Conservation (phyloP, 345 rosid species). For the Hibiscus mutabilis region DNA sequence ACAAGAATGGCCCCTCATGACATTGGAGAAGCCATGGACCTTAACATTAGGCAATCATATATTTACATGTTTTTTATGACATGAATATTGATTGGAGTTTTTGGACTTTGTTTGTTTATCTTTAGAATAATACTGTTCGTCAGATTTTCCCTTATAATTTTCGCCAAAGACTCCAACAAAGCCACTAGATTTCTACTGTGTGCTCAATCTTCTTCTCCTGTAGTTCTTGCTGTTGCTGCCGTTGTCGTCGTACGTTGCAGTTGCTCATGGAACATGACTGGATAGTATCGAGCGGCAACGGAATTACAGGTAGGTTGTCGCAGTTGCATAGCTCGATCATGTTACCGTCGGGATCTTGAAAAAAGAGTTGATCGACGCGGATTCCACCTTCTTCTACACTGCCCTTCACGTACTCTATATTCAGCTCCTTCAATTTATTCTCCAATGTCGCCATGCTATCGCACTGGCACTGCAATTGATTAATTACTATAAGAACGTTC, state of each 20-base stretch:
- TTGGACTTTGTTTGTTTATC: background rate
- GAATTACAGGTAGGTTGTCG: conserved; percentile 42
- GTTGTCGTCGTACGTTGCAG: conserved; percentile 12
- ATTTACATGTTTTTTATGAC: background rate
- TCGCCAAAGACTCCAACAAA: no score
- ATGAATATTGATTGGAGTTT: background rate
- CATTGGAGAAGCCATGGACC: background rate
- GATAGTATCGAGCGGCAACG: conserved; percentile 25
- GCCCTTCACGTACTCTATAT: conserved; percentile 28
- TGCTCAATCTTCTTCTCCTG: conserved; percentile 7
- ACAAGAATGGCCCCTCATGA: background rate
- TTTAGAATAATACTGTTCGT: background rate
- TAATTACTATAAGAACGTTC: no score
- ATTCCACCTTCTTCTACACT: conserved; percentile 42
- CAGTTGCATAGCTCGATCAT: conserved; percentile 68
- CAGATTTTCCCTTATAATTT: no score
- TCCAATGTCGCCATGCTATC: conserved; percentile 46
- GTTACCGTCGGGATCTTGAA: conserved; percentile 55
- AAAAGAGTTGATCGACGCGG: conserved; percentile 48
- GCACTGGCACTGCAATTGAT: conserved; percentile 19
- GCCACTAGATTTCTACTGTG: background rate
- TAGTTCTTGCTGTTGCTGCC: background rate
- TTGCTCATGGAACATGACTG: conserved; percentile 35
- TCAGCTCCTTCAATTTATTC: conserved; percentile 45
- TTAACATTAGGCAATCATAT: background rate